Evolutionary conservation across 805 yeast species (phyloP).

Genomic region (Metschnikowia gruessii): DNA sequence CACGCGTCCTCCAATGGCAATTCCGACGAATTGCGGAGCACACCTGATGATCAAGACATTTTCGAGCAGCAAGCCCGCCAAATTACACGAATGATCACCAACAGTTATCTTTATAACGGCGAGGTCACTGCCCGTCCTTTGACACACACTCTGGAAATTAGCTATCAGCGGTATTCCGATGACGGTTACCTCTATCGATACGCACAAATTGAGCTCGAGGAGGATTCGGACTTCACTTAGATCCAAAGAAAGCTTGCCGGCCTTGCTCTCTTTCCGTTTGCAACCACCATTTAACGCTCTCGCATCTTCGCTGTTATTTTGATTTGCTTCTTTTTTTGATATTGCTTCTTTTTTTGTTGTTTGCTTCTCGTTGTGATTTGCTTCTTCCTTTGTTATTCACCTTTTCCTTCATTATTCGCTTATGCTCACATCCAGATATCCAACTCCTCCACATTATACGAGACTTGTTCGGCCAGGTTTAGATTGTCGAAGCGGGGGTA

Average conservation of each 20-base stretch:
- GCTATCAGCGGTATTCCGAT: conserved; percentile 14
- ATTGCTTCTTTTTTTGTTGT: too few species aligned
- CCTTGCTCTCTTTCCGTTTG: not conserved
- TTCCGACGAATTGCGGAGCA: conserved; percentile 12
- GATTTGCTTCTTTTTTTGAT: too few species aligned
- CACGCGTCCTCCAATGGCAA: conserved; percentile 28
- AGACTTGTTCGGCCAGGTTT: conserved; percentile 14
- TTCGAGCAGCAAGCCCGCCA: conserved; percentile 52
- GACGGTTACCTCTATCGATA: conserved; percentile 17
- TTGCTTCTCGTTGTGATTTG: not conserved
- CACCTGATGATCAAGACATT: conserved; percentile 42
- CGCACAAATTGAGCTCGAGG: conserved; percentile 13
- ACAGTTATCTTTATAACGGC: conserved; percentile 17
- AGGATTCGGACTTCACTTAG: conserved; percentile 10
- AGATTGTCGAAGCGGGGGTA: conserved; percentile 59
- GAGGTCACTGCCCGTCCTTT: conserved; percentile 18
- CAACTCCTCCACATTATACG: conserved; percentile 47
- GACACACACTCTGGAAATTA: conserved; percentile 13
- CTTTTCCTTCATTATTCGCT: too few species aligned
- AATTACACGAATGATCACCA: conserved; percentile 38
- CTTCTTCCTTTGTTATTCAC: too few species aligned
- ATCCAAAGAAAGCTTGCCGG: not conserved
- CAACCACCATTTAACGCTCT: not conserved
- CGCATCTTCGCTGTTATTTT: not conserved
- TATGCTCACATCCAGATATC: conserved; percentile 37